phyloP scores from a whole-genome alignment of 768 basidiomycete genomes.

The Hemileccinum impolitum region DNA sequence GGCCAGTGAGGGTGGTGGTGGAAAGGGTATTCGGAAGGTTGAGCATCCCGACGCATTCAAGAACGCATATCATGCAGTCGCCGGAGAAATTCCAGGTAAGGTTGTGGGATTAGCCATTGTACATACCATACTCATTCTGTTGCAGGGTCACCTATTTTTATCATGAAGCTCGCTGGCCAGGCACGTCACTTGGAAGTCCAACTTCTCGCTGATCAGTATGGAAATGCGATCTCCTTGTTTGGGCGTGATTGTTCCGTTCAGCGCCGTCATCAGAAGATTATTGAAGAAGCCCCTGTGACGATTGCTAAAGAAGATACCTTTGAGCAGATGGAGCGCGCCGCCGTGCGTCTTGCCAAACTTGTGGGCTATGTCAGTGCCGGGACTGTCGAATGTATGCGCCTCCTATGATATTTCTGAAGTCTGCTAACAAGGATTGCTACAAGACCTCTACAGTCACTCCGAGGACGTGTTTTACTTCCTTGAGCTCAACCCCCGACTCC shows the following conservation, averaged over 20 bases:
- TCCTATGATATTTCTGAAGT: neutral
- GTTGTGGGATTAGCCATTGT: slow-evolving; percentile 5
- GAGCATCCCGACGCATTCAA: slow-evolving; percentile 84
- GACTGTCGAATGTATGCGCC: slow-evolving; percentile 83
- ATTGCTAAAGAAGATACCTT: slow-evolving; percentile 91
- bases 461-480: slow-evolving; percentile 97
- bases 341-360: slow-evolving; percentile 97
- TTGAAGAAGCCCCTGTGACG: slow-evolving; percentile 98
- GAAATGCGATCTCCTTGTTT: slow-evolving; percentile 97
- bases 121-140: slow-evolving; percentile 4
- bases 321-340: slow-evolving; percentile 97
- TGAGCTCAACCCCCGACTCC: slow-evolving; percentile 97
- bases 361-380: slow-evolving; percentile 99
- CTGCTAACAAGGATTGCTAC: slow-evolving; percentile 2
- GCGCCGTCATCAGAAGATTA: slow-evolving; percentile 99
- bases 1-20: slow-evolving; percentile 98
- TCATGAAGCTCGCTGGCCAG: slow-evolving; percentile 99
- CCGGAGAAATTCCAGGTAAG: slow-evolving; percentile 93
- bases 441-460: slow-evolving; percentile 91
- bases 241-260: slow-evolving; percentile 99
- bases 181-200: slow-evolving; percentile 98
- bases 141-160: slow-evolving; percentile 93
- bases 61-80: slow-evolving; percentile 90
- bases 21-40: slow-evolving; percentile 97
- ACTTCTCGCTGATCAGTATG: slow-evolving; percentile 97